phyloP scores from a whole-genome alignment of 306 rosid genomes.

The Gynostemma pentaphyllum region DNA sequence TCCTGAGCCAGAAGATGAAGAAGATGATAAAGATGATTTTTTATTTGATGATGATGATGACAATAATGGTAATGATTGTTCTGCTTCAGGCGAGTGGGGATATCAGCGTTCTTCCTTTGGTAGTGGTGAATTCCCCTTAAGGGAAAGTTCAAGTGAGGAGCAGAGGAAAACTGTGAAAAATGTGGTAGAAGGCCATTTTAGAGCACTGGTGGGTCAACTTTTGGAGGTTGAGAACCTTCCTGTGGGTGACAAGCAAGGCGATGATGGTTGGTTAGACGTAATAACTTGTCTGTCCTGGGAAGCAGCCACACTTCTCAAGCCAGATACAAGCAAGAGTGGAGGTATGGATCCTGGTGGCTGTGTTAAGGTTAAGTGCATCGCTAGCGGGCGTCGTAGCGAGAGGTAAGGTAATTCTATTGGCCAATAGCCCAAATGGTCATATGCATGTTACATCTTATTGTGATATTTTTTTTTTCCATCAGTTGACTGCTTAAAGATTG shows the following conservation, averaged over 20 bases:
- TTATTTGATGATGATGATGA: slow-evolving; percentile 59
- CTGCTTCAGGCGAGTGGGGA: slow-evolving; percentile 69
- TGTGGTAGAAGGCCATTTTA: slow-evolving; percentile 90
- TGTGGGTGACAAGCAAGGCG: slow-evolving; percentile 36
- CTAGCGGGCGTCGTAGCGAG: slow-evolving; percentile 57
- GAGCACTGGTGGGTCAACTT: slow-evolving; percentile 88
- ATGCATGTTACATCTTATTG: neutral
- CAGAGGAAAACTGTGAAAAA: slow-evolving; percentile 60
- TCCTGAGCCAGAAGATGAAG: slow-evolving; percentile 93
- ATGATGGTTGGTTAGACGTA: slow-evolving; percentile 79
- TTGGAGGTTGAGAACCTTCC: slow-evolving; percentile 78
- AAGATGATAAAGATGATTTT: slow-evolving; percentile 52
- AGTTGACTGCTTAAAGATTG: slow-evolving; percentile 3
- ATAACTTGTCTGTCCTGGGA: slow-evolving; percentile 86
- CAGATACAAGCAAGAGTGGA: slow-evolving; percentile 87
- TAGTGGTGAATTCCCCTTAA: slow-evolving; percentile 56
- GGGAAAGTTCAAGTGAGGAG: slow-evolving; percentile 68
- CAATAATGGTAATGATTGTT: too few relatives aligned
- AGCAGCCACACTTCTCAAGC: slow-evolving; percentile 86
- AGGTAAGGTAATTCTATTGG: slow-evolving; percentile 30
- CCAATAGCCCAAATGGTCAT: neutral
- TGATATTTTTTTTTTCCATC: neutral
- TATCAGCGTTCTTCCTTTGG: slow-evolving; percentile 47
- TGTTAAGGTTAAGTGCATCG: slow-evolving; percentile 86
- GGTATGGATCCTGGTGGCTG: slow-evolving; percentile 97